Evolutionary conservation across 1,284 basidiomycete species (phyloP).

Genomic region (Malassezia brasiliensis): DNA sequence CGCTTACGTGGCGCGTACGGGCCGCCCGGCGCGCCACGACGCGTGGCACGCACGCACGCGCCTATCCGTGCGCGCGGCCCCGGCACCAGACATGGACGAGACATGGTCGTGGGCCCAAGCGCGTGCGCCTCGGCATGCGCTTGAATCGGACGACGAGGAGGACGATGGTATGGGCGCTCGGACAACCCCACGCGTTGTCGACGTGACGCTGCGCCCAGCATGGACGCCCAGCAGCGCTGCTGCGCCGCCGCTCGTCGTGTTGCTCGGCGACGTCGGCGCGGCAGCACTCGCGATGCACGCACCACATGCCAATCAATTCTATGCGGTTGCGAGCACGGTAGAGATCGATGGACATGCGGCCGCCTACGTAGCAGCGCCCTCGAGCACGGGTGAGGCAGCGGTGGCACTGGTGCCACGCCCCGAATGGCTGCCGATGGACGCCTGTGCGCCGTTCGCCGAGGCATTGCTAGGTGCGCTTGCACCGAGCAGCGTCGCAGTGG

Average conservation of each 20-base stretch:
- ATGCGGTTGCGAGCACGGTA: not conserved
- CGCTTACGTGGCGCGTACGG: not conserved
- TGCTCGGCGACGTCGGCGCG: constrained; percentile 2
- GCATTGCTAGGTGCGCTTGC: not conserved
- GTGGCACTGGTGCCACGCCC: not conserved
- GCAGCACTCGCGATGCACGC: not conserved
- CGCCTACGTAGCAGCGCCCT: not conserved
- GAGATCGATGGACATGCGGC: not conserved
- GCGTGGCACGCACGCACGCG: no score
- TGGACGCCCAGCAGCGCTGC: no score
- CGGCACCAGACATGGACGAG: constrained; percentile 4
- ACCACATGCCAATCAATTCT: not conserved
- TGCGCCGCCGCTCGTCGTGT: not conserved
- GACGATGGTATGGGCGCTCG: not conserved
- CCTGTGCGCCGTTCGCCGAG: not conserved
- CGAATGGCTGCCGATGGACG: not conserved
- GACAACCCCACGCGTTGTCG: not conserved
- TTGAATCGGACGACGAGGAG: constrained; percentile 17
- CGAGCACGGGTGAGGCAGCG: not conserved
- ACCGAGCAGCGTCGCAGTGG: not conserved
- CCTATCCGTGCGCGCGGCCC: no score
- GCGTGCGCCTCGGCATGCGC: constrained; percentile 14
- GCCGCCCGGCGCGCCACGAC: no score
- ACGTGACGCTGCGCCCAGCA: not conserved
- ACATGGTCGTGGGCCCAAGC: not conserved